A percentile compares a stretch with the other conserved stretches of the same genome.
phyloP scores from a whole-genome alignment of 768 basidiomycete species.

The Tricholoma sp. region DNA sequence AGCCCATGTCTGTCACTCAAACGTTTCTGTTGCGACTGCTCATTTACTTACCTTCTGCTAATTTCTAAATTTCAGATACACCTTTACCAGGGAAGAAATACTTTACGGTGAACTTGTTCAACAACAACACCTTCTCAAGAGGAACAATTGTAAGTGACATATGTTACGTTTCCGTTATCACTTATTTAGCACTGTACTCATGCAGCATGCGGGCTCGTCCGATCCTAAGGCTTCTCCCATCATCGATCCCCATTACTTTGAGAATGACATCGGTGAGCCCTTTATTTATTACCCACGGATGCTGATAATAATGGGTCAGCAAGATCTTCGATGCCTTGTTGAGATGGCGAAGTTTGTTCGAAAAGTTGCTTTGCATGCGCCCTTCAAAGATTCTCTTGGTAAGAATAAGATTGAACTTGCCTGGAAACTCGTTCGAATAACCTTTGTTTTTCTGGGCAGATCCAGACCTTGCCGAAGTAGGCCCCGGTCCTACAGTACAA shows the following conservation, averaged over 20 bases:
- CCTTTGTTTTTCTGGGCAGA: neutral
- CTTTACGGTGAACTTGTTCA: constrained; percentile 27
- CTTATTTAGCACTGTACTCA: neutral
- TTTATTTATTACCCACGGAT: neutral
- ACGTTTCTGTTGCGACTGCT: neutral
- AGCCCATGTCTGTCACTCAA: constrained; percentile 14
- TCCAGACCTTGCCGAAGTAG: constrained; percentile 14
- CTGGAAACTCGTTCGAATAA: too few relatives aligned
- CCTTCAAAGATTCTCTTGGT: constrained; percentile 16
- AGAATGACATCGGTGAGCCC: constrained; percentile 31
- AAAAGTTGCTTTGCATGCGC: constrained; percentile 11
- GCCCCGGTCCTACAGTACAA: constrained; percentile 25
- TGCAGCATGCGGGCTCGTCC: constrained; percentile 24
- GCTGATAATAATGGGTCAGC: neutral
- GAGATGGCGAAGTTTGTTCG: constrained; percentile 16
- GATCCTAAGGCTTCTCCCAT: constrained; percentile 30
- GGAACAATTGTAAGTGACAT: constrained; percentile 39
- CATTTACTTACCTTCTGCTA: neutral
- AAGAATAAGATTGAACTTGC: neutral
- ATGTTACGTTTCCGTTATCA: neutral
- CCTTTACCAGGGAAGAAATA: constrained; percentile 38
- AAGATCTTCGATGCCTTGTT: constrained; percentile 11
- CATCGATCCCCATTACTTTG: constrained; percentile 40
- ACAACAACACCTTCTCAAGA: constrained; percentile 42
- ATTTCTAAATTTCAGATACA: constrained; percentile 17